phyloP scores from a whole-genome alignment of 2,329 filamentous ascomycete species.

The Elsinoe australis region DNA sequence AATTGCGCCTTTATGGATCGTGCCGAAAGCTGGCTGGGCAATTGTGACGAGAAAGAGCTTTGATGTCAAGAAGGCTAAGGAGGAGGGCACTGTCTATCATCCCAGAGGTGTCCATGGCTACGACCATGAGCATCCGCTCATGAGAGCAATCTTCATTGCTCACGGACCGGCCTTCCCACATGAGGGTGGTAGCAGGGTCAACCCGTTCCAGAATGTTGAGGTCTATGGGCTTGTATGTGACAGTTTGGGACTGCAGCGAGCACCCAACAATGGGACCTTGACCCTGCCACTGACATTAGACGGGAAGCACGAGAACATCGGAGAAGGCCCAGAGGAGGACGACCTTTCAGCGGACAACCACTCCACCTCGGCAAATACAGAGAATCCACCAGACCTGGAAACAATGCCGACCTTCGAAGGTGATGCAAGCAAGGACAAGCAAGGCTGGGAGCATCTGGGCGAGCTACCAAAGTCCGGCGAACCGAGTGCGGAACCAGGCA shows the following conservation, averaged over 20 bases:
- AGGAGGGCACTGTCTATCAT: slow-evolving; percentile 60
- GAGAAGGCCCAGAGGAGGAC: slow-evolving; percentile 35
- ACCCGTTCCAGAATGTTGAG: slow-evolving; percentile 84
- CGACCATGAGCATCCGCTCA: slow-evolving; percentile 87
- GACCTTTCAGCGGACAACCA: slow-evolving; percentile 6
- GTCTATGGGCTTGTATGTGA: slow-evolving; percentile 95
- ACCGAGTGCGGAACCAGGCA: neutral
- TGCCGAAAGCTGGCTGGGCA: slow-evolving; percentile 88
- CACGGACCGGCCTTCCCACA: slow-evolving; percentile 89
- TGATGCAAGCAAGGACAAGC: neutral
- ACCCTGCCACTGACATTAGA: slow-evolving; percentile 59
- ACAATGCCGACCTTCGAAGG: neutral
- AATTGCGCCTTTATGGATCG: slow-evolving; percentile 90
- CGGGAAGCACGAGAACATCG: slow-evolving; percentile 47
- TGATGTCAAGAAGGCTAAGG: slow-evolving; percentile 59
- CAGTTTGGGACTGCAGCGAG: slow-evolving; percentile 64
- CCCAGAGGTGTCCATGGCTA: slow-evolving; percentile 88
- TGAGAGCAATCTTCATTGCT: slow-evolving; percentile 93
- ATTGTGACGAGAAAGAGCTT: slow-evolving; percentile 77
- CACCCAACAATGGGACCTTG: slow-evolving; percentile 81
- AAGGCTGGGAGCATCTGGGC: slow-evolving; percentile 12
- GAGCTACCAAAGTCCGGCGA: slow-evolving; percentile 8
- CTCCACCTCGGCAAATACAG: neutral
- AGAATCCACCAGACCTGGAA: neutral
- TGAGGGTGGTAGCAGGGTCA: slow-evolving; percentile 67